Conservation (phyloP, 108 stramenopile genomes). For the Parietichytrium sp. region DNA sequence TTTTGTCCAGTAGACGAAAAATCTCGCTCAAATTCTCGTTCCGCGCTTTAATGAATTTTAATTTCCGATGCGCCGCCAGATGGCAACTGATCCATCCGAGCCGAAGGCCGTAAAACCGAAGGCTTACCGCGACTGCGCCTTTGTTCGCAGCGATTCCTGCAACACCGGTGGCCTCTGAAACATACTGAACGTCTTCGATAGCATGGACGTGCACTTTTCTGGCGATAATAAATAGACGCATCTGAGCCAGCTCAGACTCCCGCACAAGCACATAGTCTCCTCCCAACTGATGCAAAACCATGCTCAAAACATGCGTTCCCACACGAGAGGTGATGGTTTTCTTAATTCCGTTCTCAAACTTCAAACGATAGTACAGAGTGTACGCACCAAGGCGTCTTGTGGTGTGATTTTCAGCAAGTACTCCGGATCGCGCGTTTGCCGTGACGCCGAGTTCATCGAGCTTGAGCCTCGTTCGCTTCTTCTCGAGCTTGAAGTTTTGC, state of each 20-base stretch:
- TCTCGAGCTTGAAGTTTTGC: background rate
- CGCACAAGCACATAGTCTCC: constrained; percentile 1
- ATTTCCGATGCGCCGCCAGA: background rate
- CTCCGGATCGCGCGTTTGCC: background rate
- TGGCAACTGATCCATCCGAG: constrained; percentile 34
- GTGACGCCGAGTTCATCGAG: constrained; percentile 2
- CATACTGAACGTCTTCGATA: constrained; percentile 15
- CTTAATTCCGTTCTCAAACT: constrained; percentile 30
- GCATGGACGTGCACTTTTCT: constrained; percentile 13
- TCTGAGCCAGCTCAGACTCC: constrained; percentile 35
- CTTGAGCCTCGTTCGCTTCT: background rate
- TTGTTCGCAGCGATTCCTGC: constrained; percentile 29
- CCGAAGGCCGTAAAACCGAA: background rate
- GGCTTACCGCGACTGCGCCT: background rate
- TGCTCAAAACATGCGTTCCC: background rate
- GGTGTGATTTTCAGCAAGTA: background rate
- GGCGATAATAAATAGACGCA: constrained; percentile 15
- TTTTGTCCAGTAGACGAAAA: background rate
- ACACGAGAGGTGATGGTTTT: constrained; percentile 35
- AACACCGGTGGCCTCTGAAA: constrained; percentile 7
- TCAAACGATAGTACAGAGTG: constrained; percentile 10
- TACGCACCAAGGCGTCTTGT: constrained; percentile 15
- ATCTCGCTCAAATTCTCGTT: constrained; percentile 9
- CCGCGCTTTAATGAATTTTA: background rate
- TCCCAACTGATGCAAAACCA: background rate